A percentile compares a stretch with the other conserved stretches of the same genome.
Conservation (phyloP, 768 basidiomycete species). For the Rhizopogon roseolus region DNA sequence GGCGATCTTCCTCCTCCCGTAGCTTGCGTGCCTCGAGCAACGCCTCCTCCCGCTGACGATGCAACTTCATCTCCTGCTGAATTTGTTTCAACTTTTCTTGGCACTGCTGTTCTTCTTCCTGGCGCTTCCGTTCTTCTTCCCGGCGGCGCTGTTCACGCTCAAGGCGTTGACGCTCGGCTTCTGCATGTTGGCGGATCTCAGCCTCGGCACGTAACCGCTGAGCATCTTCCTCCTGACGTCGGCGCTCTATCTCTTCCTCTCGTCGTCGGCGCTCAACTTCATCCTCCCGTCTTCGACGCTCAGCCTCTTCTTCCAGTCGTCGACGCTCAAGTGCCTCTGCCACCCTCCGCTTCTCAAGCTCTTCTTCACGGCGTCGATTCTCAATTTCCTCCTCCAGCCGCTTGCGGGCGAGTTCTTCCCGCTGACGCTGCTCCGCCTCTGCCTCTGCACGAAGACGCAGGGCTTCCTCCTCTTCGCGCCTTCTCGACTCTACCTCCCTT, state of each 20-base stretch:
- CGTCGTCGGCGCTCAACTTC: neutral
- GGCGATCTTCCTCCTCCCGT: neutral
- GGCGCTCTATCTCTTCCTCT: neutral
- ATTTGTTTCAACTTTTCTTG: slow-evolving; percentile 37
- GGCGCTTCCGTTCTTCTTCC: slow-evolving; percentile 25
- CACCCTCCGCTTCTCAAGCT: neutral
- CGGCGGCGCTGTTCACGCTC: neutral
- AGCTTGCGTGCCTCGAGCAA: slow-evolving; percentile 3
- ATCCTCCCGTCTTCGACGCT: neutral
- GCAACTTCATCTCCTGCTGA: slow-evolving; percentile 33
- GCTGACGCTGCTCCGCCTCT: neutral
- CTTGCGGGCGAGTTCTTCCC: neutral
- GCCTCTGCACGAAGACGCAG: neutral
- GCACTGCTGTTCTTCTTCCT: slow-evolving; percentile 23
- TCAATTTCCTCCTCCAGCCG: neutral
- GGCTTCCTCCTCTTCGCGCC: neutral
- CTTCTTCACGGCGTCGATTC: neutral
- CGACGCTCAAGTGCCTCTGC: neutral
- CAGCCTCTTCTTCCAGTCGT: neutral
- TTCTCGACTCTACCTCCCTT: neutral
- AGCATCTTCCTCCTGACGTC: neutral
- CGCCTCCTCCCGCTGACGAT: slow-evolving; percentile 5
- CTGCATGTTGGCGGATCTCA: no score
- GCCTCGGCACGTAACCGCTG: neutral
- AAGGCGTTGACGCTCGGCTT: neutral